Evolutionary conservation across 768 basidiomycete species (phyloP), one percentile per base, ranked within the genome.

Genomic region (Phaeotremella fagi): DNA sequence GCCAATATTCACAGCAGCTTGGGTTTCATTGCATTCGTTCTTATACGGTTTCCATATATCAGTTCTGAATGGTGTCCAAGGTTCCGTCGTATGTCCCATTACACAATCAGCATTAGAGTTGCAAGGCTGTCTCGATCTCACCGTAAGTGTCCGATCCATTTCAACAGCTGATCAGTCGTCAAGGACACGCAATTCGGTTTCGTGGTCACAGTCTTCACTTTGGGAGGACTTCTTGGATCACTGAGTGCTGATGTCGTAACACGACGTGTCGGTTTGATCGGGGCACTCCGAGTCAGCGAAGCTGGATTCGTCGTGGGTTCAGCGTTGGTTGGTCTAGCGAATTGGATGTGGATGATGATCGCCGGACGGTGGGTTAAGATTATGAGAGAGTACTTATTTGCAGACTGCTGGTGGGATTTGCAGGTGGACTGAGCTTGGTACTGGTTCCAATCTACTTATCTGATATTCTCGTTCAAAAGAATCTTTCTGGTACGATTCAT

Each of bases 1-100:
- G n/a, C n/a, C n/a, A n/a, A n/a, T n/a, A n/a, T n/a, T n/a, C n/a
- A n/a, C 38, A 7, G 22, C 18, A 9, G 23, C 56, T 7, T 65
- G 63, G 63, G 41, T 57, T 11, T 31, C 48, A 28, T 28, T 52
- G 7, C 63, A 65, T 35, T 54, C 57, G 6, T 48, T 57, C 9
- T 51, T 48, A 25, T 54, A 88, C 76, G 90, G 90, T n/a, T 92
- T 85, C 72, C 87, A 91, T 70, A 87, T 89, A 41, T 85, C 89
- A 1, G 84, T 83, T 2, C 80, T 95, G 45, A 95, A 95, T 68
- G 88, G 91, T 66, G 82, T 91, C 23, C 83, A 89, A 70, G 80
- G 79, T 2, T 45, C 51, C 6, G 52, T 65, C 25, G 38, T 54
- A 22, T 65, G 63, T 36, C 31, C 23, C 20, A 50, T 33, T 4